Percentiles rank a stretch among this genome's conserved stretches.
phyloP scores from a whole-genome alignment of 2,329 filamentous ascomycete species.

The Penicillium sp. region DNA sequence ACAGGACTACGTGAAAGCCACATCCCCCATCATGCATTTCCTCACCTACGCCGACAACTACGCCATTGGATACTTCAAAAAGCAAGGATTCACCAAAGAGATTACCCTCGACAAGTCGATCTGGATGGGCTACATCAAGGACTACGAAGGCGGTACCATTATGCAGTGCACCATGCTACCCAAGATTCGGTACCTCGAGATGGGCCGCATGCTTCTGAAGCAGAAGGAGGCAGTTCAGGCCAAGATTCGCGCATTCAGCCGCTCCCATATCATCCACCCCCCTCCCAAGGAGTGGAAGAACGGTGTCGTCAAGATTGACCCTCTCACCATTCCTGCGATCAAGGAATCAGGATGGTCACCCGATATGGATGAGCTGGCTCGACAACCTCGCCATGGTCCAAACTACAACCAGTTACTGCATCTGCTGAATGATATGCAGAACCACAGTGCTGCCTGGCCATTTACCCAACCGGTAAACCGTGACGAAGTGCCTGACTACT shows the following conservation, averaged over 20 bases:
- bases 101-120: conserved; percentile 86
- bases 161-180: conserved; percentile 99
- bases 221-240: conserved; percentile 94
- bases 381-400: conserved; percentile 91
- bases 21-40: conserved; percentile 97
- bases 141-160: conserved; percentile 97
- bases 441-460: conserved; percentile 90
- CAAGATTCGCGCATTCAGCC: conserved; percentile 90
- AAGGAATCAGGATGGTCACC: conserved; percentile 91
- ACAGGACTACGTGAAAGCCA: conserved; percentile 90
- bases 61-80: conserved; percentile 98
- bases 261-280: conserved; percentile 81
- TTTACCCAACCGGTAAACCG: conserved; percentile 92
- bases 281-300: conserved; percentile 86
- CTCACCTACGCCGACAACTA: conserved; percentile 99
- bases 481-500: conserved; percentile 98
- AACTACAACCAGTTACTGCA: conserved; percentile 94
- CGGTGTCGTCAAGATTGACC: conserved; percentile 74
- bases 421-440: conserved; percentile 92
- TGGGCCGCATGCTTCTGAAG: conserved; percentile 90
- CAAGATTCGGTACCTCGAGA: conserved; percentile 89
- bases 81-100: conserved; percentile 98
- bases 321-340: conserved; percentile 83
- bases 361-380: conserved; percentile 95
- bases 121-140: conserved; percentile 99